Evolutionary conservation across 305 asterid genomes (phyloP).

Genomic region (Solanum hybrid): DNA sequence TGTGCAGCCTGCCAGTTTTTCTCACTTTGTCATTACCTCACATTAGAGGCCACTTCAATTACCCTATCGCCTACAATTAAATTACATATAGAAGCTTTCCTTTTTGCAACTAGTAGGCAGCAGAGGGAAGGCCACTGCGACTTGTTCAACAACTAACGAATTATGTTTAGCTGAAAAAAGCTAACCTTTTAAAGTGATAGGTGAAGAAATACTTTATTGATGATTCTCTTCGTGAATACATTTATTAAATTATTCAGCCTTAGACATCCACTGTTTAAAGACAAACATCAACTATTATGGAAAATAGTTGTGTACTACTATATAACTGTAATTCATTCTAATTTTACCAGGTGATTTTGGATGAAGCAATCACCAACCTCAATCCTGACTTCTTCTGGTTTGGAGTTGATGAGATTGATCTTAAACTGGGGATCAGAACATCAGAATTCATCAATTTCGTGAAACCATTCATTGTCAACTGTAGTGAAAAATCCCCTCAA

Average conservation of each 20-base stretch:
- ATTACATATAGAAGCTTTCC: not conserved
- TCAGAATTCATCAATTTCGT: conserved; percentile 47
- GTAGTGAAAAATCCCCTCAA: conserved; percentile 28
- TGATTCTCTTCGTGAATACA: not conserved
- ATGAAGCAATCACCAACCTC: conserved; percentile 74
- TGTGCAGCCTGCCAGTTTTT: conserved; percentile 7
- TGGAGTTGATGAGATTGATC: conserved; percentile 90
- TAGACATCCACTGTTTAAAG: not conserved
- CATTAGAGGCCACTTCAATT: not conserved
- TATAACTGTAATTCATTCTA: not conserved
- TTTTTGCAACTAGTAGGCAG: not conserved
- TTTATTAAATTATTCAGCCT: not conserved
- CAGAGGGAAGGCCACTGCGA: not conserved
- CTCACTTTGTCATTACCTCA: not conserved
- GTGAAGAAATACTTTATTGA: not conserved
- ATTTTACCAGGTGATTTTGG: conserved; percentile 69
- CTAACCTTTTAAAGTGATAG: not conserved
- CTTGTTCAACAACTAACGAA: not conserved
- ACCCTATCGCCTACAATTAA: not conserved
- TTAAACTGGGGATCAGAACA: conserved; percentile 64
- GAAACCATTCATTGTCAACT: conserved; percentile 64
- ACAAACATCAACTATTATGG: not conserved
- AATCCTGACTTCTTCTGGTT: conserved; percentile 88
- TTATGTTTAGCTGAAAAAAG: not conserved
- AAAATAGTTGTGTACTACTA: not conserved